phyloP scores from a whole-genome alignment of 352 stramenopile genomes.

The Pythium phragmitis region DNA sequence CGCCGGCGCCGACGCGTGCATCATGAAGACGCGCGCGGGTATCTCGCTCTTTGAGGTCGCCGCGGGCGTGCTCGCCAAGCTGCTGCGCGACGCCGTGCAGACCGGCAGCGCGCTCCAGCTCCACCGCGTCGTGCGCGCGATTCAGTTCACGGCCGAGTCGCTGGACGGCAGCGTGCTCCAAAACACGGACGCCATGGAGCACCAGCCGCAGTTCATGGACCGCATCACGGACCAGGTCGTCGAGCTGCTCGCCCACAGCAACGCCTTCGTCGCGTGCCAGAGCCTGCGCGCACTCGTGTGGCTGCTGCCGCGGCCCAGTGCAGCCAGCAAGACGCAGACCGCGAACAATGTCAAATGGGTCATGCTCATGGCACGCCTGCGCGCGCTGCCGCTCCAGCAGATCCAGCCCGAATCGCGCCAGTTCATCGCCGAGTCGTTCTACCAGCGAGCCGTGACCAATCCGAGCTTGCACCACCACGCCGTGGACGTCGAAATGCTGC shows the following conservation, averaged over 20 bases:
- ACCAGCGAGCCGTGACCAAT: slow-evolving; percentile 54
- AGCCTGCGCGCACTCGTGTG: slow-evolving; percentile 69
- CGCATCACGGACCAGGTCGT: slow-evolving; percentile 48
- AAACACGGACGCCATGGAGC: slow-evolving; percentile 30
- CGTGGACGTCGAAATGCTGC: slow-evolving; percentile 51
- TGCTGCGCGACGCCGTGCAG: slow-evolving; percentile 31
- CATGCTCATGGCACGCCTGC: slow-evolving; percentile 45
- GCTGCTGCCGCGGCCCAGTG: slow-evolving; percentile 48
- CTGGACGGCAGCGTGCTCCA: slow-evolving; percentile 51
- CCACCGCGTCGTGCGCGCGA: slow-evolving; percentile 45
- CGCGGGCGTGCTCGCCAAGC: slow-evolving; percentile 32
- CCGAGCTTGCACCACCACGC: slow-evolving; percentile 33
- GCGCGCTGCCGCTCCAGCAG: slow-evolving; percentile 41
- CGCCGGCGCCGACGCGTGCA: slow-evolving; percentile 36
- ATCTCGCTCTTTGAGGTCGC: slow-evolving; percentile 65
- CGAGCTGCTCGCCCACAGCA: slow-evolving; percentile 38
- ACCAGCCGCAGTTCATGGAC: slow-evolving; percentile 55
- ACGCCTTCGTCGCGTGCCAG: slow-evolving; percentile 57
- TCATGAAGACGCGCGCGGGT: slow-evolving; percentile 45
- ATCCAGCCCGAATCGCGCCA: slow-evolving; percentile 50
- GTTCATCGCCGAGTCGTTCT: slow-evolving; percentile 62
- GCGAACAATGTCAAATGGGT: slow-evolving; percentile 32
- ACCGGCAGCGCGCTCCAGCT: slow-evolving; percentile 34
- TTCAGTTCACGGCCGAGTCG: slow-evolving; percentile 54
- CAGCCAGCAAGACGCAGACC: not conserved